Percentiles rank a stretch among this genome's conserved stretches.
Conservation (phyloP, 2,329 filamentous ascomycete species). For the Lachnellula cervina region DNA sequence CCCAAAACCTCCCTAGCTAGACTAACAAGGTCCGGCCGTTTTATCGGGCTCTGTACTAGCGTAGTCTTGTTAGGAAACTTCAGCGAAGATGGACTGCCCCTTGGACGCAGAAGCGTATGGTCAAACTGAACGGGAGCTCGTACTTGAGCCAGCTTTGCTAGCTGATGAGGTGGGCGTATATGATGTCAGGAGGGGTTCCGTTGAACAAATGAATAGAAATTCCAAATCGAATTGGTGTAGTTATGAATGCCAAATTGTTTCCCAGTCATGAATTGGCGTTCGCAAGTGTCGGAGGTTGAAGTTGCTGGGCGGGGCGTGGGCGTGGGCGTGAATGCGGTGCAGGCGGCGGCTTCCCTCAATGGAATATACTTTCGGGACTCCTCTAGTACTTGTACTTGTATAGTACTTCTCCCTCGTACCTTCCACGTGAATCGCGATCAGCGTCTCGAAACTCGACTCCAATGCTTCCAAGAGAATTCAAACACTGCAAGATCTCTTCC, state of each 20-base stretch:
- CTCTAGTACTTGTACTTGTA: background rate
- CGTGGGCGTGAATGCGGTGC: no score
- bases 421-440: background rate
- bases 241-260: no score
- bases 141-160: slow-evolving; percentile 18
- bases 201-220: no score
- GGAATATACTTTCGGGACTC: no score
- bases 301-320: no score
- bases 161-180: background rate
- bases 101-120: slow-evolving; percentile 16
- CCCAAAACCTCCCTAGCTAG: slow-evolving; percentile 21
- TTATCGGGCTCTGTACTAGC: slow-evolving; percentile 14
- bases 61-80: slow-evolving; percentile 15
- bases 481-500: background rate
- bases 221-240: no score
- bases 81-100: slow-evolving; percentile 8
- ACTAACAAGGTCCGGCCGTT: slow-evolving; percentile 22
- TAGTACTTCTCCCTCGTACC: no score
- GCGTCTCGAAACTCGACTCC: background rate
- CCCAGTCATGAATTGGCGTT: no score
- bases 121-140: slow-evolving; percentile 16
- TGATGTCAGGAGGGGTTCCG: background rate
- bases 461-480: background rate
- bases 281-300: no score
- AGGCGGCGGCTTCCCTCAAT: no score